phyloP scores from a whole-genome alignment of 352 stramenopile species.

The Plasmopara muralis region DNA sequence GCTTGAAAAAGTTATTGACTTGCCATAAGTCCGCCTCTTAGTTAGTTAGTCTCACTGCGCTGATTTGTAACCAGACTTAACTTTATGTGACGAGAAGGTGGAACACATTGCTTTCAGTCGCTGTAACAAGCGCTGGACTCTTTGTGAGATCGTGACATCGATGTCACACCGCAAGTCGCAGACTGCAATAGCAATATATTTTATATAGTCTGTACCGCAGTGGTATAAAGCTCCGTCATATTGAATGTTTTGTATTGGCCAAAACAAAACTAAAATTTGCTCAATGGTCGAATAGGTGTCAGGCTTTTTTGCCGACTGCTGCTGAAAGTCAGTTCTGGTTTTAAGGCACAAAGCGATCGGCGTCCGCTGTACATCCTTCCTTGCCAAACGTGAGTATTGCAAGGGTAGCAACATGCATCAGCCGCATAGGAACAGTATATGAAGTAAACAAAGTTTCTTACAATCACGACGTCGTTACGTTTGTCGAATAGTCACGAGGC shows the following conservation, averaged over 20 bases:
- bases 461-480: conserved; percentile 1
- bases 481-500: conserved; percentile 20
- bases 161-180: conserved; percentile 10
- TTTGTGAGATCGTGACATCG: neutral
- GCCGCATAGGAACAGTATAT: neutral
- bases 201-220: too few species aligned
- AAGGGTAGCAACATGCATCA: neutral
- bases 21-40: neutral
- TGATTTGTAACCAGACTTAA: neutral
- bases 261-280: conserved; percentile 3
- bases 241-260: conserved; percentile 4
- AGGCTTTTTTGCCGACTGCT: conserved; percentile 5
- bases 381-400: conserved; percentile 18
- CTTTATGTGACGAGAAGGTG: neutral
- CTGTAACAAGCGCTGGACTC: neutral
- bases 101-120: neutral
- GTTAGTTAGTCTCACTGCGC: neutral
- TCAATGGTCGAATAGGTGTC: conserved; percentile 5
- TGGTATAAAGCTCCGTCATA: neutral
- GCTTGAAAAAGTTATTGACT: neutral
- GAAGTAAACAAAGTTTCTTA: neutral
- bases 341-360: conserved; percentile 18
- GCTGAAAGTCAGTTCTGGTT: conserved; percentile 63
- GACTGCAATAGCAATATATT: neutral
- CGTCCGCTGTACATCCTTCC: conserved; percentile 4